Evolutionary conservation across 805 yeast genomes (phyloP).

Genomic region (Aciculoconidium aculeatum): DNA sequence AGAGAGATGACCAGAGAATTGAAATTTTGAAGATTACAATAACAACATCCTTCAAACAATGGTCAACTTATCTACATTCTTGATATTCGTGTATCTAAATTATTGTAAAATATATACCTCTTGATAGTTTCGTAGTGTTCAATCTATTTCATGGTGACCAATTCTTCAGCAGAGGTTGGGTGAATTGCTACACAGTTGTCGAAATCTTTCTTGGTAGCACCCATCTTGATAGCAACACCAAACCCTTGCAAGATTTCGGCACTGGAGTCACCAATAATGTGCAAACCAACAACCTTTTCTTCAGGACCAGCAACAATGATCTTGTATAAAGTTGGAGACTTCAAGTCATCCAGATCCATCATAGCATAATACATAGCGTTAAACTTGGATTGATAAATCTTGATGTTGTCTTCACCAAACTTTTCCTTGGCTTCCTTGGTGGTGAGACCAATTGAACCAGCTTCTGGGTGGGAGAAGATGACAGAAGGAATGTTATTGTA

Average conservation of each 20-base stretch:
- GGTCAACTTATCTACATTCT: too few species aligned
- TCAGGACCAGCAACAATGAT: constrained; percentile 69
- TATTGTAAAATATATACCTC: neutral
- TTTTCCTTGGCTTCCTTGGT: constrained; percentile 72
- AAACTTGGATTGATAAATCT: constrained; percentile 76
- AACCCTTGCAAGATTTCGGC: constrained; percentile 96
- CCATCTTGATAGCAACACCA: constrained; percentile 98
- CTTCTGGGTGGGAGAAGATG: constrained; percentile 98
- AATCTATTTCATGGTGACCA: constrained; percentile 66
- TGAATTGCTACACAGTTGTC: constrained; percentile 97
- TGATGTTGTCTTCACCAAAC: constrained; percentile 76
- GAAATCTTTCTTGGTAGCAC: constrained; percentile 94
- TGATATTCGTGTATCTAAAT: too few species aligned
- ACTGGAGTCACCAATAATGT: constrained; percentile 84
- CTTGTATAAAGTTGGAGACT: constrained; percentile 85
- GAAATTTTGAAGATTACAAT: too few species aligned
- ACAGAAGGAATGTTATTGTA: constrained; percentile 86
- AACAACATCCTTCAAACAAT: too few species aligned
- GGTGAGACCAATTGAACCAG: constrained; percentile 86
- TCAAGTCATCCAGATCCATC: constrained; percentile 53
- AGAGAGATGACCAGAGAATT: too few species aligned
- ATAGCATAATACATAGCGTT: constrained; percentile 92
- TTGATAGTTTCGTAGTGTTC: neutral
- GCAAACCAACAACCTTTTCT: constrained; percentile 94
- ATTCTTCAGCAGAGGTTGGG: constrained; percentile 97